Evolutionary conservation across 352 stramenopile species (phyloP).

Genomic region (Thalassiosira hispida): DNA sequence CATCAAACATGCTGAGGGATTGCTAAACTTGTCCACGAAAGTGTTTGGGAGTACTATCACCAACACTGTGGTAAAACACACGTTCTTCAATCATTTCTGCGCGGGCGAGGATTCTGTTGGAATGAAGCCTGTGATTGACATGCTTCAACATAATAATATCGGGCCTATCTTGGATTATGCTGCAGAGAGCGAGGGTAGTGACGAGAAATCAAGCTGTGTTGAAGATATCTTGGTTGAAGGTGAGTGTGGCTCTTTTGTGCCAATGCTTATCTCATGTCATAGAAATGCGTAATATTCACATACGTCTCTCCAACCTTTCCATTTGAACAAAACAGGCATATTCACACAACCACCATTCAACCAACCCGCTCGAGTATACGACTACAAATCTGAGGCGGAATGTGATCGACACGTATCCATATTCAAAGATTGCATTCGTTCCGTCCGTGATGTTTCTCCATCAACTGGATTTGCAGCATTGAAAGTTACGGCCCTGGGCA

Average conservation of each 20-base stretch:
- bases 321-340: slow-evolving; percentile 9
- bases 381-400: slow-evolving; percentile 92
- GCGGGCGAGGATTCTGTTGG: slow-evolving; percentile 87
- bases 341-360: slow-evolving; percentile 46
- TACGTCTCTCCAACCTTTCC: neutral
- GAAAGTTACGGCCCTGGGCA: slow-evolving; percentile 96
- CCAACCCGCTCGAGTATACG: slow-evolving; percentile 90
- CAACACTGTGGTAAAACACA: slow-evolving; percentile 90
- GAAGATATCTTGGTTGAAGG: slow-evolving; percentile 4
- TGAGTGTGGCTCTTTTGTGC: slow-evolving; percentile 2
- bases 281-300: neutral
- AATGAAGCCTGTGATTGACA: slow-evolving; percentile 62
- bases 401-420: slow-evolving; percentile 92
- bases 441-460: slow-evolving; percentile 73
- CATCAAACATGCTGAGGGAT: slow-evolving; percentile 88
- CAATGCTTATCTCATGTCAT: neutral
- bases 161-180: slow-evolving; percentile 97
- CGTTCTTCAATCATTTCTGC: slow-evolving; percentile 98
- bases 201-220: slow-evolving; percentile 6
- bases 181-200: slow-evolving; percentile 85
- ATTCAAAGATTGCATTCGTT: slow-evolving; percentile 84
- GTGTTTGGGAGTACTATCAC: slow-evolving; percentile 88
- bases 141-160: slow-evolving; percentile 87
- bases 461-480: slow-evolving; percentile 92
- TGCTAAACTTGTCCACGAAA: slow-evolving; percentile 88